Evolutionary conservation across 2,329 filamentous ascomycete genomes (phyloP), one percentile per base, ranked within the genome.

Genomic region (Fusarium transvaalense): DNA sequence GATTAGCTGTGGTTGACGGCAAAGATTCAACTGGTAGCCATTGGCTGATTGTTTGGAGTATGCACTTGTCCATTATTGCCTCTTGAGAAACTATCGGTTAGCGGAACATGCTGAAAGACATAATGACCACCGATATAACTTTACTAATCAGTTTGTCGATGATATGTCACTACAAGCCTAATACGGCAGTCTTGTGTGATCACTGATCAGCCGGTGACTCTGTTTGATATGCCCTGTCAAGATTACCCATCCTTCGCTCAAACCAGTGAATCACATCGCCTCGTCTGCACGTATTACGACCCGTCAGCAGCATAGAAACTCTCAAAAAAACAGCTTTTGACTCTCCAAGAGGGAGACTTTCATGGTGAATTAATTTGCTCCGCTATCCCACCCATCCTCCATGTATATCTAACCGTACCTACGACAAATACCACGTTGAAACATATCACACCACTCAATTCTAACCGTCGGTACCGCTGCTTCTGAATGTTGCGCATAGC

Each of bases 401-500:
- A 45, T 59, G 39, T 48, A 59, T 69, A 67, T 64, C 37, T 69
- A 50, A 63, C 57, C 47, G 29, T 52, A 43, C 52, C 42, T 32
- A 35, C 46, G 13, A 43, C 23, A 69, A 54, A 37, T 32, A 62
- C 27, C 32, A 35, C 29, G 38, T 31, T 31, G 17, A 57, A 61
- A 66, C 62, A 58, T 32, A 32, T 32, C 46, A 52, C 31, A 51
- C 43, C 47, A 43, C 31, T 38, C 25, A 34, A 19, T 32, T 15
- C 60, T 86, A 95, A 74, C 91, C 92, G 74, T 97, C 94, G 27
- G 92, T 97, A 6, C 96, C 96, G 75, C 90, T 97, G 86, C 94
- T 98, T 75, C 94, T 89, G 82, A 99, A 99, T 1, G 93, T 94
- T 21, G 95, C 94, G 78, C 96, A 99, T 35, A 99, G 84, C 58